Conservation (phyloP, 768 basidiomycete genomes). For the Podaxis mareebaensis region DNA sequence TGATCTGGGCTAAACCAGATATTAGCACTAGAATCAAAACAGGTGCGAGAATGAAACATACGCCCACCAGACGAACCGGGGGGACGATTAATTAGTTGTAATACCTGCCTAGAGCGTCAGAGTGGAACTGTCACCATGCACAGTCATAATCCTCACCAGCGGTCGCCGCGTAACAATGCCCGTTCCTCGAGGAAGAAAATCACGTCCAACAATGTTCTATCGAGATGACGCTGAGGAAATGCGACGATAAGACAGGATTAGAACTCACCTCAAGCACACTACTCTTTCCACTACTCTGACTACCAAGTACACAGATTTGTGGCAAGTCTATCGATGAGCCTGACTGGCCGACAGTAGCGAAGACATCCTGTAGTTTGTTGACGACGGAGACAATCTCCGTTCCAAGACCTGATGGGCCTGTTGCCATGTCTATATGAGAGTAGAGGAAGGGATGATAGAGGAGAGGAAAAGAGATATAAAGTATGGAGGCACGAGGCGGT, state of each 20-base stretch:
- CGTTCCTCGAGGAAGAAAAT: conserved; percentile 97
- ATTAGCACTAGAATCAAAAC: background rate
- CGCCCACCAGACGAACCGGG: conserved; percentile 39
- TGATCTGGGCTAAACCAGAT: conserved; percentile 35
- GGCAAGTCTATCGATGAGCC: conserved; percentile 84
- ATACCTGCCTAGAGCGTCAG: conserved; percentile 48
- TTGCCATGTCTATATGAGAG: conserved; percentile 39
- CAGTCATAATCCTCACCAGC: conserved; percentile 54
- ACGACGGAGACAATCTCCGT: conserved; percentile 78
- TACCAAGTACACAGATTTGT: conserved; percentile 89
- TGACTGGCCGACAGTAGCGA: conserved; percentile 78
- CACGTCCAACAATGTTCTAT: conserved; percentile 96
- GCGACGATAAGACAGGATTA: background rate
- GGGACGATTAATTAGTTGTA: conserved; percentile 92
- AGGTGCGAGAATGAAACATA: background rate
- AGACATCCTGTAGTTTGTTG: conserved; percentile 92
- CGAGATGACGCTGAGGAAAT: conserved; percentile 15
- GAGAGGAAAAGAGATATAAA: conserved; percentile 18
- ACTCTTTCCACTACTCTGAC: conserved; percentile 93
- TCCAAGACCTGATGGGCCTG: conserved; percentile 68
- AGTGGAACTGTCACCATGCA: background rate
- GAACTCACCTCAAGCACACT: conserved; percentile 80
- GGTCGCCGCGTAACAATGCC: conserved; percentile 98
- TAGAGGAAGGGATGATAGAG: conserved; percentile 20
- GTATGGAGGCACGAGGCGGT: conserved; percentile 12